A percentile compares a stretch with the other conserved stretches of the same genome.
These are phyloP conservation scores for Flaveria linearis DNA, from an alignment of 129 eudicot species.

Conservation along the genomic window DNA sequence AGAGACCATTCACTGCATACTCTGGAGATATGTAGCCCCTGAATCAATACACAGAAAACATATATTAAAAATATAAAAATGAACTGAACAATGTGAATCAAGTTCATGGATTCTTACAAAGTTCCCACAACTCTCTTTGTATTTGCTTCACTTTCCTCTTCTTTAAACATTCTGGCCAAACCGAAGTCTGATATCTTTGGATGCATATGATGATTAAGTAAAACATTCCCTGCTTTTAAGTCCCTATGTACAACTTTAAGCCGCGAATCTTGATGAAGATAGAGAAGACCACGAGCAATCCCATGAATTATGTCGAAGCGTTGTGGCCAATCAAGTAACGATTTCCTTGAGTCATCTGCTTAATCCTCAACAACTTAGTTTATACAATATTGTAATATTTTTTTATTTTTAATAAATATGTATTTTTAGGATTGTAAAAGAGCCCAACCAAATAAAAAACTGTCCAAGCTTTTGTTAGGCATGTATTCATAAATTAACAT, in stretches of 20 bases:
- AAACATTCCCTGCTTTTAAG: constrained; percentile 53
- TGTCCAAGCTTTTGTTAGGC: constrained; percentile 66
- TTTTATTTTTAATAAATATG: not conserved
- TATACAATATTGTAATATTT: not conserved
- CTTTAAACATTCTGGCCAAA: constrained; percentile 52
- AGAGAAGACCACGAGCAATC: constrained; percentile 54
- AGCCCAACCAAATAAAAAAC: constrained; percentile 52
- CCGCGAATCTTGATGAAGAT: constrained; percentile 59
- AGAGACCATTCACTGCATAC: constrained; percentile 33
- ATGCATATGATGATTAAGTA: constrained; percentile 47
- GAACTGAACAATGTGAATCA: not conserved
- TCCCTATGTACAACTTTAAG: constrained; percentile 61
- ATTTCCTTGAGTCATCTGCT: constrained; percentile 31
- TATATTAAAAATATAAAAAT: not conserved
- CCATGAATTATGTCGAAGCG: constrained; percentile 46
- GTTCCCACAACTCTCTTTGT: constrained; percentile 58
- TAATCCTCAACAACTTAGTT: not conserved
- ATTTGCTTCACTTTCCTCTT: constrained; percentile 36
- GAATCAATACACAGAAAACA: not conserved
- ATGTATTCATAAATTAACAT: constrained; percentile 63
- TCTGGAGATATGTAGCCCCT: constrained; percentile 47
- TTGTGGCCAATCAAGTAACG: constrained; percentile 44
- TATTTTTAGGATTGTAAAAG: not conserved
- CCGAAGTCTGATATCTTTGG: constrained; percentile 66
- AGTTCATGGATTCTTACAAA: constrained; percentile 31